phyloP scores from a whole-genome alignment of 176 grass and related monocot species.

The Oryza rufipogon region DNA sequence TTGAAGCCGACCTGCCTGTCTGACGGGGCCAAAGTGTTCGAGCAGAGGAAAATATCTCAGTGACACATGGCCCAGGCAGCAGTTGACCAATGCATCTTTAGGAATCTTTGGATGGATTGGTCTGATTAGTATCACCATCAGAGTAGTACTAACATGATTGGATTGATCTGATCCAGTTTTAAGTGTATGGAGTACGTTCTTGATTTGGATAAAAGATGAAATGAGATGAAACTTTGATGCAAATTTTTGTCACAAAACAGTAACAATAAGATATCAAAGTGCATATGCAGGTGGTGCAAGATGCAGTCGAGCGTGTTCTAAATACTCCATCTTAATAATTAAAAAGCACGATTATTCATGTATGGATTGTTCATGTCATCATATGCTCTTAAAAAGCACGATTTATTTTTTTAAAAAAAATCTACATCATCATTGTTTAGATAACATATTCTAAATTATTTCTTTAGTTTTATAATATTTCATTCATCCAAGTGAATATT shows the following conservation, averaged over 20 bases:
- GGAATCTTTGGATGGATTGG: neutral
- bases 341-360: too few relatives aligned
- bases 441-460: too few relatives aligned
- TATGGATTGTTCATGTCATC: too few relatives aligned
- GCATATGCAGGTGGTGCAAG: too few relatives aligned
- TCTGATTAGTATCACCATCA: neutral
- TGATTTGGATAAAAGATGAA: neutral
- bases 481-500: too few relatives aligned
- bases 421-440: too few relatives aligned
- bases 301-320: too few relatives aligned
- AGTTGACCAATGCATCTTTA: neutral
- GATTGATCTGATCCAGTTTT: neutral
- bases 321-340: too few relatives aligned
- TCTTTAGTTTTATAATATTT: too few relatives aligned
- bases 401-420: too few relatives aligned
- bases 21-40: neutral
- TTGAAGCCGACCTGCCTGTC: neutral
- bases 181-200: neutral
- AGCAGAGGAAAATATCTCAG: neutral
- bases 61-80: neutral
- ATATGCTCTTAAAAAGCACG: too few relatives aligned
- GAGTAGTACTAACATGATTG: neutral
- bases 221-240: constrained; percentile 1
- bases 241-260: neutral
- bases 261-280: neutral